Evolutionary conservation across 805 yeast genomes (phyloP).

Genomic region (Dipodascus albidus): DNA sequence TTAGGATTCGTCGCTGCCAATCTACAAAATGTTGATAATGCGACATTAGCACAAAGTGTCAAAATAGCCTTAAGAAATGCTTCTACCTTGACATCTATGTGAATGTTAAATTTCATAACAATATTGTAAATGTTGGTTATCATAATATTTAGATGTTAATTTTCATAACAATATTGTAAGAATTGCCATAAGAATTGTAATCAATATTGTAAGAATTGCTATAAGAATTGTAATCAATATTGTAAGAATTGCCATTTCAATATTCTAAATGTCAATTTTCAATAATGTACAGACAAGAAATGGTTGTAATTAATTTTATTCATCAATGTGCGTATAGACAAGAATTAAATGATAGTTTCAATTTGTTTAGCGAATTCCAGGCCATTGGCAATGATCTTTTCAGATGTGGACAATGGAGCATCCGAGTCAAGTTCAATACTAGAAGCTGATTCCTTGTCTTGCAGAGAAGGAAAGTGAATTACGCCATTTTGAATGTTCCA

Average conservation of each 20-base stretch:
- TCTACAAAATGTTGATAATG: not conserved
- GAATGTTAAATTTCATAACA: too few relatives aligned
- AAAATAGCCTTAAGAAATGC: slow-evolving; percentile 3
- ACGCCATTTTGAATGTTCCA: slow-evolving; percentile 47
- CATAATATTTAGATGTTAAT: too few relatives aligned
- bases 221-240: too few relatives aligned
- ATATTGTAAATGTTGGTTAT: not conserved
- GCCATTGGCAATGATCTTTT: slow-evolving; percentile 53
- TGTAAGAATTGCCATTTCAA: not conserved
- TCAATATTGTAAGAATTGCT: too few relatives aligned
- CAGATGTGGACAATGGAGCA: slow-evolving; percentile 15
- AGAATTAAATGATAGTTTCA: slow-evolving; percentile 74
- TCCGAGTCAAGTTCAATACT: slow-evolving; percentile 21
- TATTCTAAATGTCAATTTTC: not conserved
- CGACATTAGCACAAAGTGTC: not conserved
- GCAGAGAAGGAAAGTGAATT: slow-evolving; percentile 25
- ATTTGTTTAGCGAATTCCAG: slow-evolving; percentile 80
- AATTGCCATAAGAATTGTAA: too few relatives aligned
- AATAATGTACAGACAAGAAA: too few relatives aligned
- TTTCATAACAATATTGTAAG: too few relatives aligned
- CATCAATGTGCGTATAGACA: too few relatives aligned
- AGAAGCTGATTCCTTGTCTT: slow-evolving; percentile 29
- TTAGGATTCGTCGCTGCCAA: slow-evolving; percentile 7
- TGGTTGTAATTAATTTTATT: too few relatives aligned
- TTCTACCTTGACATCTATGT: not conserved